Conservation (phyloP, 176 grass and related monocot species). For the Carex pumila region DNA sequence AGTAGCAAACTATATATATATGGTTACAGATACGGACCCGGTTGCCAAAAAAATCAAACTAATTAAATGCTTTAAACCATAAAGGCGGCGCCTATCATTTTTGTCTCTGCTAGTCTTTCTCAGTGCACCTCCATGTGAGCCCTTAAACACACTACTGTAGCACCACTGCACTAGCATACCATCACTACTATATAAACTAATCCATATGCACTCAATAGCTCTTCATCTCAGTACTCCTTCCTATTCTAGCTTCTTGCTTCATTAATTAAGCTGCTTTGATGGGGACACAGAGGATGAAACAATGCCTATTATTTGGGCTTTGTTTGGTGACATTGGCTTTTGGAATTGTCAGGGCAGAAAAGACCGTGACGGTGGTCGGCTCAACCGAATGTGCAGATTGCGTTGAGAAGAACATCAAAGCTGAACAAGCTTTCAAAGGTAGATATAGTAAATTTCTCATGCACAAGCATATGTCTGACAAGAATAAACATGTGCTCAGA, state of each 20-base stretch:
- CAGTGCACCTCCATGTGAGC: background rate
- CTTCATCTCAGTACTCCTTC: background rate
- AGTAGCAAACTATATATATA: too few relatives aligned
- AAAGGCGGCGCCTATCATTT: slow-evolving; percentile 1
- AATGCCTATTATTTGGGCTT: slow-evolving; percentile 14
- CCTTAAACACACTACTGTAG: background rate
- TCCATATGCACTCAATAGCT: background rate
- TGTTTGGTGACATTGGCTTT: background rate
- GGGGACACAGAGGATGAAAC: background rate
- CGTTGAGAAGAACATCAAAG: slow-evolving; percentile 9
- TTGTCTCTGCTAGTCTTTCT: background rate
- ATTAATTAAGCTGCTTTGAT: background rate
- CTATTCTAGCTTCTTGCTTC: background rate
- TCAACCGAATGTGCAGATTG: slow-evolving; percentile 12
- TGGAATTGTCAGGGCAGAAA: background rate
- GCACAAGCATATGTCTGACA: background rate
- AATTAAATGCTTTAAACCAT: slow-evolving; percentile 12
- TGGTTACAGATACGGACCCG: too few relatives aligned
- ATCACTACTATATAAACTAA: slow-evolving; percentile 11
- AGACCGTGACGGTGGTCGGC: slow-evolving; percentile 1
- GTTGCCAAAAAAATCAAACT: background rate
- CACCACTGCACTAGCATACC: background rate
- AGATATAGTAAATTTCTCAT: background rate
- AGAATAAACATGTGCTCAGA: background rate
- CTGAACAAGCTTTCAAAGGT: slow-evolving; percentile 16